Base-by-base conservation (phyloP, 2,329 filamentous ascomycete genomes). In the Cytospora chrysosperma region DNA sequence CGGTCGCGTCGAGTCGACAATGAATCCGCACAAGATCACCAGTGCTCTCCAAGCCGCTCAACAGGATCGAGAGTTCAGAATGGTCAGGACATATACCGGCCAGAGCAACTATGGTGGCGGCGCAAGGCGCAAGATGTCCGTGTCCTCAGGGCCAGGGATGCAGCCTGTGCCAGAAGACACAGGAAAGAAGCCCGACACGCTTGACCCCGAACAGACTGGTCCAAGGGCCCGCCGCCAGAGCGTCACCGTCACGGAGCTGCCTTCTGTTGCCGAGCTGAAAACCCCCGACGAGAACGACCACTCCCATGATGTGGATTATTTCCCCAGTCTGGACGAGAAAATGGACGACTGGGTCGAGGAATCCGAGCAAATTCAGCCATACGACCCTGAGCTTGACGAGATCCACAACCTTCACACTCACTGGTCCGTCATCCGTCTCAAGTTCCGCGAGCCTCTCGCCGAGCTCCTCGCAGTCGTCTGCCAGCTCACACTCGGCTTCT, bases 401-500 rank as follows among this genome's bases (percentile, higher is more conserved):
- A 74, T 83, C 30, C 78, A 82, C 59, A 83, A 83, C 68, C 75
- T 77, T 60, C 76, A 77, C 62, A 78, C 79, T 27, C 69, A 76
- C 68, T 79, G 82, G 82, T 76, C 79, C 34, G 74, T 79, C 21
- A 76, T 84, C 27, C 77, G 83, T 26, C 79, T 80, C 0, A 76
- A 79, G 40, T 79, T 83, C 67, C 78, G 82, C 13, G 82, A 85
- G 68, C 79, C 81, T 30, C 73, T 84, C 2, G 82, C 82, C 1
- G 83, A 86, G 66, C 76, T 81, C 1, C 75, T 86, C 10, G 81
- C 77, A 3, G 81, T 82, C 32, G 72, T 68, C 57, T 43, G 30
- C 24, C 32, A 58, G 24, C 53, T 77, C 59, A 77, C 75, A 8
- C 75, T 85, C 26, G 83, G 82, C 7, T 79, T 85, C 64, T 79